Evolutionary conservation across 345 rosid species (phyloP).

Genomic region (Turnera subulata): DNA sequence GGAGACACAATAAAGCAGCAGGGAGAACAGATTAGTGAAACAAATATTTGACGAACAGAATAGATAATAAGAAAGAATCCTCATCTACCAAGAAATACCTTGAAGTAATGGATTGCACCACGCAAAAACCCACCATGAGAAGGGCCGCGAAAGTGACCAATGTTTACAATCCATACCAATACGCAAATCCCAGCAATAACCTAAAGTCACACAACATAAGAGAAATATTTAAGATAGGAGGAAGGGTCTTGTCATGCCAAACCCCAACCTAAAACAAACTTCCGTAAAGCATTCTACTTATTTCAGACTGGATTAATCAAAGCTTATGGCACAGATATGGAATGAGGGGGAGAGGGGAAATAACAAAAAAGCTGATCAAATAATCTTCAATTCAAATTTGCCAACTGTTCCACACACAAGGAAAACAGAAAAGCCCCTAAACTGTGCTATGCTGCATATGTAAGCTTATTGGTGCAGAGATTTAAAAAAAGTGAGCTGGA

Average conservation of each 20-base stretch:
- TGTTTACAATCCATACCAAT: constrained; percentile 96
- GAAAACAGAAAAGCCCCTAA: too few species aligned
- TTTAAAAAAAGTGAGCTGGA: background rate
- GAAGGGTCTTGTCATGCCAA: background rate
- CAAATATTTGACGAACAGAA: background rate
- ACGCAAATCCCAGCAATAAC: constrained; percentile 98
- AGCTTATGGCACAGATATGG: background rate
- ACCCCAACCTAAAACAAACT: background rate
- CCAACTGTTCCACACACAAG: too few species aligned
- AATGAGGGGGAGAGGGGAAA: background rate
- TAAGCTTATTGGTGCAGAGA: background rate
- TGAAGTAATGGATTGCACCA: constrained; percentile 97
- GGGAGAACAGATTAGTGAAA: background rate
- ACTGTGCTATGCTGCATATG: background rate
- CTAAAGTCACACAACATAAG: constrained; percentile 34
- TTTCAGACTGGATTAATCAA: background rate
- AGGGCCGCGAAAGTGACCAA: constrained; percentile 95
- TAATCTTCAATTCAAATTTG: too few species aligned
- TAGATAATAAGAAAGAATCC: background rate
- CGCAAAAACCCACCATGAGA: constrained; percentile 92
- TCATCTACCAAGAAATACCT: constrained; percentile 53
- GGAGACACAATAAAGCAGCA: constrained; percentile 35
- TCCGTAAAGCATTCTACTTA: background rate
- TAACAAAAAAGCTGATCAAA: too few species aligned
- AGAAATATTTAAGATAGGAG: background rate